Base-by-base conservation (phyloP, 495 filamentous ascomycete genomes). In the Talaromyces adpressus region DNA sequence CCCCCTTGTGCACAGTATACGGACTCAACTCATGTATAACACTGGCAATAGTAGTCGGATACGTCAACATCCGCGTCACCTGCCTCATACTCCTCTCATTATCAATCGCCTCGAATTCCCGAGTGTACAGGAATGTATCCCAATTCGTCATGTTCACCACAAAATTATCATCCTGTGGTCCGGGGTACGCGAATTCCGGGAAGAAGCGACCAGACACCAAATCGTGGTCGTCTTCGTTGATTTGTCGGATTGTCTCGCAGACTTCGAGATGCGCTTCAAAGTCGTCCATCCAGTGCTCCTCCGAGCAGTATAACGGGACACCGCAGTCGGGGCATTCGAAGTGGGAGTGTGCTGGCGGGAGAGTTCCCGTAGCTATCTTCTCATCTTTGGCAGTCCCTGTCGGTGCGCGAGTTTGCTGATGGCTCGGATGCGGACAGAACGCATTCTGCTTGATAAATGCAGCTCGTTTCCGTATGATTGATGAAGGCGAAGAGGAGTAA, bases 201-300 rank as follows among this genome's bases (percentile, higher is more conserved):
- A 98, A 98, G 75, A 90, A 89, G 12, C 94, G 85, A 18, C 93
- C 93, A 30, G 89, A 93, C 23, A 88, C 84, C 62, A 99, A 77
- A 71, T 99, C 94, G 72, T 99, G 94, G 70, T 98, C 95, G 69
- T 99, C 94, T 77, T 99, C 94, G 68, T 99, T 99, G 73, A 93
- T 91, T 76, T 98, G 85, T 57, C 87, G 81, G 23, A 99, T 78
- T 0, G 87, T 89, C 68, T 99, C 95, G 73, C 94, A 99, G 32
- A 98, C 87, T 71, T 96, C 84, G 20, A 98, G 74, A 71, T 99
- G 94, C 2, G 85, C 80, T 73, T 96, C 93, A 69, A 94, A 99
- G 72, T 98, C 92, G 63, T 93, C 91, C 63, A 87, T 90, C 89
- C 91, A 98, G 72, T 99, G 95, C 47, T 89, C 88, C 73, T 97